Evolutionary conservation across 2,329 filamentous ascomycete genomes (phyloP).

Genomic region (Fusarium anthophilum): DNA sequence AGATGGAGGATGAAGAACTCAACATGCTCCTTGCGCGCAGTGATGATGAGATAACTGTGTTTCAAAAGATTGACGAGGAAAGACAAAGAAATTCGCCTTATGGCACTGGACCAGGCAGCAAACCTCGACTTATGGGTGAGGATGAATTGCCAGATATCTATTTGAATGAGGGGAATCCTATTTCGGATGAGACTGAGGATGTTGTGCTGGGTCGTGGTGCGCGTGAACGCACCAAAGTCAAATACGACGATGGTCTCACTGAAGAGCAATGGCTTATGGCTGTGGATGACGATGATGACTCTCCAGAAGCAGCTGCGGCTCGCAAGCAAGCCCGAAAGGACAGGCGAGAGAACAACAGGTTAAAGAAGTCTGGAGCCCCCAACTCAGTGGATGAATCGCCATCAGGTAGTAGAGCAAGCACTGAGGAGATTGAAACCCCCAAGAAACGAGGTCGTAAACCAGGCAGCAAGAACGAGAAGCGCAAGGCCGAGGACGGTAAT

Average conservation of each 20-base stretch:
- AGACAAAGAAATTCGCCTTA: constrained; percentile 74
- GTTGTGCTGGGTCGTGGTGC: constrained; percentile 84
- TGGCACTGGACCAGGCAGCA: constrained; percentile 70
- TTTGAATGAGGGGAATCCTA: constrained; percentile 83
- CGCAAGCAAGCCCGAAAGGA: constrained; percentile 88
- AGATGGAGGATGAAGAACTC: constrained; percentile 98
- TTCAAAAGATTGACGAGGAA: constrained; percentile 86
- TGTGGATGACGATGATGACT: constrained; percentile 95
- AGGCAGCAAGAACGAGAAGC: constrained; percentile 78
- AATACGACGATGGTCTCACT: constrained; percentile 96
- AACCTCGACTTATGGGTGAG: constrained; percentile 86
- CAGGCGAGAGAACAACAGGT: constrained; percentile 79
- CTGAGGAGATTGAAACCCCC: constrained; percentile 78
- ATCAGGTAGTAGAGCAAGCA: constrained; percentile 80
- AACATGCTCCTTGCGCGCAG: constrained; percentile 93
- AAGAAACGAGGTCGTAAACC: constrained; percentile 90
- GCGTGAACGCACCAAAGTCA: constrained; percentile 91
- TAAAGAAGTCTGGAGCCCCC: constrained; percentile 61
- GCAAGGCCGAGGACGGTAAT: constrained; percentile 84
- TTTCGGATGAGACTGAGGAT: constrained; percentile 81
- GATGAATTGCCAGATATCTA: constrained; percentile 94
- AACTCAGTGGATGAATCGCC: constrained; percentile 73
- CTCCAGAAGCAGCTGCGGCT: constrained; percentile 89
- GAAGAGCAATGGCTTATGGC: constrained; percentile 99
- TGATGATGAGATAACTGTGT: constrained; percentile 79